Evolutionary conservation across 768 basidiomycete species (phyloP).

Genomic region (Tylopilus felleus): DNA sequence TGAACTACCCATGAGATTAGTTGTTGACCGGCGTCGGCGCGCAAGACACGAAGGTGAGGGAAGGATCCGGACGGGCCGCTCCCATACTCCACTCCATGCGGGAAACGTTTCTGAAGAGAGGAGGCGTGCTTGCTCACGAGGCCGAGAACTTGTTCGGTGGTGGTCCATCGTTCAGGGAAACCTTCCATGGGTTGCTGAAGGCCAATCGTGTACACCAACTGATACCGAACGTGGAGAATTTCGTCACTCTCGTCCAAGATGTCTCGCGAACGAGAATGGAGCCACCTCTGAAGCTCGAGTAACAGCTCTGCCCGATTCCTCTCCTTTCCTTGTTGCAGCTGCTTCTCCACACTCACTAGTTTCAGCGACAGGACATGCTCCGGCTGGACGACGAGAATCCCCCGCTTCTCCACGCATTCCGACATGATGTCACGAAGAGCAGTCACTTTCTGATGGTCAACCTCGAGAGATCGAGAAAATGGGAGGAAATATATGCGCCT

Average conservation of each 20-base stretch:
- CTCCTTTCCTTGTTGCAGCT: constrained; percentile 4
- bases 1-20: constrained; percentile 12
- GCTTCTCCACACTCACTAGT: constrained; percentile 42
- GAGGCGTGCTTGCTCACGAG: constrained; percentile 15
- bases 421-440: constrained; percentile 33
- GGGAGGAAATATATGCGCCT: constrained; percentile 48
- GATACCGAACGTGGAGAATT: neutral
- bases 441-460: constrained; percentile 14
- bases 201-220: constrained; percentile 18
- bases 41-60: constrained; percentile 22
- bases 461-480: constrained; percentile 40
- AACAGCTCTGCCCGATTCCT: constrained; percentile 14
- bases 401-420: constrained; percentile 37
- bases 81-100: constrained; percentile 16
- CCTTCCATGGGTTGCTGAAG: constrained; percentile 17
- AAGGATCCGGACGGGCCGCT: constrained; percentile 14
- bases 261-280: constrained; percentile 18
- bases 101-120: constrained; percentile 3
- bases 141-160: neutral
- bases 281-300: constrained; percentile 26
- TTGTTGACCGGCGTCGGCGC: constrained; percentile 6
- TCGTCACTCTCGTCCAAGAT: no score
- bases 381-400: constrained; percentile 48
- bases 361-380: constrained; percentile 52
- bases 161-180: neutral